Percentiles rank a stretch among this genome's conserved stretches.
Evolutionary conservation across 2,329 filamentous ascomycete species (phyloP).

Genomic region (Botrytis hyacinthi): DNA sequence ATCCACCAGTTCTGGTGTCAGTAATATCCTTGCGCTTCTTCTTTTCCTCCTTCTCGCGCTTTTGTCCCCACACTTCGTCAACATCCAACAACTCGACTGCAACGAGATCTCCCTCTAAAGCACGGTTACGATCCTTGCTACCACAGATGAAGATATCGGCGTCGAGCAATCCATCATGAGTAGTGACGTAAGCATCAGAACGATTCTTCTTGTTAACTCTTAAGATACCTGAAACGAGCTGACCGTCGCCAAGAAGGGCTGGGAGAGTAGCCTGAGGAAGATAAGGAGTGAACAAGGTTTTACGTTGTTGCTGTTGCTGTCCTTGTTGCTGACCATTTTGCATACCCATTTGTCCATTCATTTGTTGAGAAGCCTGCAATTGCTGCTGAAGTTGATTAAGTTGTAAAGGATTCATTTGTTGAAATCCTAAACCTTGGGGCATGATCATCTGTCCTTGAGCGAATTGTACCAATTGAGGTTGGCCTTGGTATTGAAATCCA

Average conservation of each 20-base stretch:
- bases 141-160: constrained; percentile 99
- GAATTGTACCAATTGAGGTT: constrained; percentile 84
- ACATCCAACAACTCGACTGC: constrained; percentile 95
- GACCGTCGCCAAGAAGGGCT: constrained; percentile 83
- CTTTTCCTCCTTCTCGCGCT: constrained; percentile 99
- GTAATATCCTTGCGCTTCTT: constrained; percentile 99
- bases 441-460: constrained; percentile 83
- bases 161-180: constrained; percentile 80
- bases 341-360: constrained; percentile 71
- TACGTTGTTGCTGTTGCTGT: constrained; percentile 91
- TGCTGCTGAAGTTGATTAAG: constrained; percentile 81
- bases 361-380: constrained; percentile 83
- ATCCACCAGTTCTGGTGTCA: constrained; percentile 77
- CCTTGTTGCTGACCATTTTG: constrained; percentile 74
- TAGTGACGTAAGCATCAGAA: constrained; percentile 96
- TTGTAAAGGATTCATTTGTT: constrained; percentile 84
- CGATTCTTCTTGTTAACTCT: constrained; percentile 99
- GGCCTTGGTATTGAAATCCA: constrained; percentile 82
- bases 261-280: constrained; percentile 91
- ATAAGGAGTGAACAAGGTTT: constrained; percentile 98
- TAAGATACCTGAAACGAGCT: constrained; percentile 92
- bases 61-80: constrained; percentile 97
- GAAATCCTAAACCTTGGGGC: constrained; percentile 75
- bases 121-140: constrained; percentile 97
- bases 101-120: constrained; percentile 91